Conservation (phyloP, 371 early-diverging fungal species). For the Lichtheimia hyalospora region DNA sequence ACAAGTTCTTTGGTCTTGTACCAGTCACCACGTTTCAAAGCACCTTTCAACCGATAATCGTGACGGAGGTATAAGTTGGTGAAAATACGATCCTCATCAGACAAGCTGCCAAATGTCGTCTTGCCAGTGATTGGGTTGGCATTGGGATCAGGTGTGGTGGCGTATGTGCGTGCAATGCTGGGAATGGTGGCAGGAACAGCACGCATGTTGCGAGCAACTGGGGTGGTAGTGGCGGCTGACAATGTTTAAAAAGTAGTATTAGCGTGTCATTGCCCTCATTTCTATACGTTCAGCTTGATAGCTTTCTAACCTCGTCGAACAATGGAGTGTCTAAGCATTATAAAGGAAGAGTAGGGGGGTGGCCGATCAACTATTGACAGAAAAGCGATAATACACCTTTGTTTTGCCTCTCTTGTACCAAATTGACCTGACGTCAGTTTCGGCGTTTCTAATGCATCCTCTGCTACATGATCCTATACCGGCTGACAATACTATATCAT, state of each 20-base stretch:
- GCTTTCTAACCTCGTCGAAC: slow-evolving; percentile 40
- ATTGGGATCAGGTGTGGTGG: slow-evolving; percentile 50
- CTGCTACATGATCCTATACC: too few relatives aligned
- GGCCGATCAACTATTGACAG: slow-evolving; percentile 1
- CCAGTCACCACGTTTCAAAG: slow-evolving; percentile 96
- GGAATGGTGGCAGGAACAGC: slow-evolving; percentile 6
- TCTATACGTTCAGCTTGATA: neutral
- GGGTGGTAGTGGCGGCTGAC: neutral
- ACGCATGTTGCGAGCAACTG: slow-evolving; percentile 13
- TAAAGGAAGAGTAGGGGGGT: slow-evolving; percentile 38
- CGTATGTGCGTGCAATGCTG: slow-evolving; percentile 34
- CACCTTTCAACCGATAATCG: slow-evolving; percentile 88
- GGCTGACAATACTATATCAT: too few relatives aligned
- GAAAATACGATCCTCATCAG: slow-evolving; percentile 95
- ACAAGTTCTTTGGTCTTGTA: slow-evolving; percentile 98
- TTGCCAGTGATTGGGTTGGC: slow-evolving; percentile 51
- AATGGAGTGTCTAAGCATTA: slow-evolving; percentile 46
- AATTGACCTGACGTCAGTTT: too few relatives aligned
- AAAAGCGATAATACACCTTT: neutral
- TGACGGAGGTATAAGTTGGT: slow-evolving; percentile 94
- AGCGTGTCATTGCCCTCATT: neutral
- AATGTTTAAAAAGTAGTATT: slow-evolving; percentile 3
- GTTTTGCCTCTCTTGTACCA: too few relatives aligned
- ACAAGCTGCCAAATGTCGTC: slow-evolving; percentile 72
- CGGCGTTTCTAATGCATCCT: too few relatives aligned